Conservation (phyloP, 345 rosid species). For the Citrus medica region DNA sequence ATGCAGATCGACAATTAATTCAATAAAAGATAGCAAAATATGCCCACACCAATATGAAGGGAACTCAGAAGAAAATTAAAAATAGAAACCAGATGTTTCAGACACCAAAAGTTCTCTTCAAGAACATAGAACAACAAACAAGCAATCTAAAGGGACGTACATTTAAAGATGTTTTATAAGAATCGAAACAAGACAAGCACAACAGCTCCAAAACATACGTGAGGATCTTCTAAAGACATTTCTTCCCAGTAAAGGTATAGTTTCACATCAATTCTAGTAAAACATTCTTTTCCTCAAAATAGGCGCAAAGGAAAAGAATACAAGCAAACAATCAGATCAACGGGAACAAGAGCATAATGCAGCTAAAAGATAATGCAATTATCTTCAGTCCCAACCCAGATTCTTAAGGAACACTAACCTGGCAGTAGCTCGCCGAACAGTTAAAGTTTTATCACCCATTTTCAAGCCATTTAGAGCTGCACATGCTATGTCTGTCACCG, state of each 20-base stretch:
- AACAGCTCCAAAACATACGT: background rate
- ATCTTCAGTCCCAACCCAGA: background rate
- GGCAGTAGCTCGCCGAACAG: slow-evolving; percentile 31
- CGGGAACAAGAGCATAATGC: background rate
- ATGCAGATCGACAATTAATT: background rate
- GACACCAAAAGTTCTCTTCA: background rate
- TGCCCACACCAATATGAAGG: background rate
- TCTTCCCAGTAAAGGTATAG: background rate
- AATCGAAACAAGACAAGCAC: background rate
- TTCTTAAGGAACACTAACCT: slow-evolving; percentile 16
- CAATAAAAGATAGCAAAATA: background rate
- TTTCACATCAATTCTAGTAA: background rate
- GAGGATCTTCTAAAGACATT: background rate
- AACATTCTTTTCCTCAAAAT: background rate
- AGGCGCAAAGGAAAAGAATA: background rate
- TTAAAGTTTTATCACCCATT: slow-evolving; percentile 35
- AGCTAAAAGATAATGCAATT: background rate
- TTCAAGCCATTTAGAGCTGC: slow-evolving; percentile 36
- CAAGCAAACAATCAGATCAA: background rate
- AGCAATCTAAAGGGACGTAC: background rate
- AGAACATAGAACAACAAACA: background rate
- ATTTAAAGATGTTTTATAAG: background rate
- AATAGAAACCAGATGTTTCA: background rate
- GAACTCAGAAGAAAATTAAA: background rate
- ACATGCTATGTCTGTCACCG: slow-evolving; percentile 33